Evolutionary conservation across 2,329 filamentous ascomycete species (phyloP).

Genomic region (Emergomyces pasteurianus): DNA sequence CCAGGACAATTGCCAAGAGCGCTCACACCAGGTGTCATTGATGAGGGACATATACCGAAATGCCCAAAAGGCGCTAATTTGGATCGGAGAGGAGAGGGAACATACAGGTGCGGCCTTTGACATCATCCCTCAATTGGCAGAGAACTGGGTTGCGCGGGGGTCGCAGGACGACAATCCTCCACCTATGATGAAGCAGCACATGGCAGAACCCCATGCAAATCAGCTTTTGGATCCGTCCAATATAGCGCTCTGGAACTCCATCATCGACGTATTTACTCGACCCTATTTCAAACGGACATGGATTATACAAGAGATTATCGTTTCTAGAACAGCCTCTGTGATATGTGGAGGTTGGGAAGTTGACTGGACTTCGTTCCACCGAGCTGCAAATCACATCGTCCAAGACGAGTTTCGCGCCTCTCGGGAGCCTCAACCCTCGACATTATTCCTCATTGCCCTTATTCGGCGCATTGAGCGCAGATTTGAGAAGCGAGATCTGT

Average conservation of each 20-base stretch:
- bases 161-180: neutral
- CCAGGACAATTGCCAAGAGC: constrained; percentile 7
- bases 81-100: constrained; percentile 3
- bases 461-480: constrained; percentile 2
- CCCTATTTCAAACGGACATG: constrained; percentile 3
- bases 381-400: constrained; percentile 3
- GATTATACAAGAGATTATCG: constrained; percentile 5
- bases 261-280: constrained; percentile 3
- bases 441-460: constrained; percentile 2
- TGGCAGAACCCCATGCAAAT: neutral
- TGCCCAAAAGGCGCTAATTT: constrained; percentile 2
- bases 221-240: neutral
- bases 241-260: neutral
- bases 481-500: neutral
- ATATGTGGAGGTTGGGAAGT: neutral
- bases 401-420: constrained; percentile 1
- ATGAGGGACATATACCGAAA: constrained; percentile 11
- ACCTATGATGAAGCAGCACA: neutral
- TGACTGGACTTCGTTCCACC: constrained; percentile 2
- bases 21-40: constrained; percentile 9
- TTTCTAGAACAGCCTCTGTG: neutral
- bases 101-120: neutral
- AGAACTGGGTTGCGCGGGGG: neutral
- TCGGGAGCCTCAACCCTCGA: neutral
- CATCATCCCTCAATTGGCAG: neutral